Base-by-base conservation (phyloP, 2,329 filamentous ascomycete genomes). In the Botrytis elliptica region DNA sequence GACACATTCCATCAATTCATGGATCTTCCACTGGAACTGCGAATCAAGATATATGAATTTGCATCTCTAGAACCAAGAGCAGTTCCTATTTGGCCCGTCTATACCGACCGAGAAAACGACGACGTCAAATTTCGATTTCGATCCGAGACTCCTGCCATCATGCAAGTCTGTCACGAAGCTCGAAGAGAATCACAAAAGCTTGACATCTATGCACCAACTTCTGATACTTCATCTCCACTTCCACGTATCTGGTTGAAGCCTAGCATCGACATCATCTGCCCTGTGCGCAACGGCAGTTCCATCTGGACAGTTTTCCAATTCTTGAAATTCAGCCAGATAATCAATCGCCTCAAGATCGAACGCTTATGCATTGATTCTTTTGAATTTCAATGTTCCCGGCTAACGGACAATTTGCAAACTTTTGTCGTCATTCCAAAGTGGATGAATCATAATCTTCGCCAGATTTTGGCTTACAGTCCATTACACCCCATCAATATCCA, bases 91-190 rank as follows among this genome's bases (percentile, higher is more conserved):
- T 68, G 36, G 65, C 65, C 65, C 16, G 6, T 68, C 25, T 14
- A 22, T 4, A 33, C n/a, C 9, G 29, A 40, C 22, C 36, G 36
- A 6, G 16, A 18, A 18, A 18, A n/a, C 10, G 29, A 14, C 3
- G 1, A 29, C 9, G 0, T 29, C 25, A 18, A 7, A 33, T 33
- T 55, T 8, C 9, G 8, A 20, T 68, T 68, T n/a, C 10, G 0
- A 25, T 68, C 65, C 5, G 65, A 68, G 25, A 68, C 36, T 16
- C 65, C 65, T 57, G 36, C 18, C 12, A 29, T 68, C 36, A 57
- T 68, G 65, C 65, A 68, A 29, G 65, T 68, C 36, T 29, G 16
- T 5, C 49, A 40, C 4, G 49, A 68, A 68, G 46, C 65, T 29
- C 36, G 49, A 29, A 1, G 14, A 4, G 49, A 68, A 68, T 57